Base-by-base conservation (phyloP, 306 rosid species). In the Rosa multiflora region DNA sequence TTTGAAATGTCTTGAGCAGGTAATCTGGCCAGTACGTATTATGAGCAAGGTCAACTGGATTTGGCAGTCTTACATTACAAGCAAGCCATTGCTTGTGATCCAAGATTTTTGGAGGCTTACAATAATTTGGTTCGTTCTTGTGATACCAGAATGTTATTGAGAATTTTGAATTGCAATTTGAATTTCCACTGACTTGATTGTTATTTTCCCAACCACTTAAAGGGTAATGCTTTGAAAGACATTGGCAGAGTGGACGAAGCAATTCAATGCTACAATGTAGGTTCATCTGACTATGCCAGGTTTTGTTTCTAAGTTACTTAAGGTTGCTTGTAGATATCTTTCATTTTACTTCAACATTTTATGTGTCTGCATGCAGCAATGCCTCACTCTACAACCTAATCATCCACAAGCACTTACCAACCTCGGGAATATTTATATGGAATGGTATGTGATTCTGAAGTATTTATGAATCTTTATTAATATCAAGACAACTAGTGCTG, bases 151-250 rank as follows among this genome's bases (percentile, higher is more conserved):
- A 71, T 72, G 47, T 71, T 32, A 29, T 67, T 32, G 18, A 17
- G 67, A 32, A 40, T 64, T 46, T 80, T 64, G 61, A 76, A 43
- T 72, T 73, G 53, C 39, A 21, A 43, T 2, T 76, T 13, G 11
- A 80, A 62, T 29, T 21, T 43, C 10, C 49, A 43, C 70, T 61
- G 51, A 73, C 53, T 74, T 51, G 47, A 13, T 78, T 47, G 47
- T 6, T n/a, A 37, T 4, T 49, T 67, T 51, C 53, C 37, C 17
- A 44, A 44, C 39, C 32, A 48, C 73, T 37, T 48, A 6, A 59
- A 96, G 99, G 99, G 99, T 56, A 96, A 96, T 88, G 99, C 97
- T 68, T 88, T 96, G 13, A 96, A 93, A 85, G 99, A 96, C 79
- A 73, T 93, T 73, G 97, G 98, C 81, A 85, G 94, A 81, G 97